Evolutionary conservation across 768 basidiomycete species (phyloP).

Genomic region (Amanita pallidorosea): DNA sequence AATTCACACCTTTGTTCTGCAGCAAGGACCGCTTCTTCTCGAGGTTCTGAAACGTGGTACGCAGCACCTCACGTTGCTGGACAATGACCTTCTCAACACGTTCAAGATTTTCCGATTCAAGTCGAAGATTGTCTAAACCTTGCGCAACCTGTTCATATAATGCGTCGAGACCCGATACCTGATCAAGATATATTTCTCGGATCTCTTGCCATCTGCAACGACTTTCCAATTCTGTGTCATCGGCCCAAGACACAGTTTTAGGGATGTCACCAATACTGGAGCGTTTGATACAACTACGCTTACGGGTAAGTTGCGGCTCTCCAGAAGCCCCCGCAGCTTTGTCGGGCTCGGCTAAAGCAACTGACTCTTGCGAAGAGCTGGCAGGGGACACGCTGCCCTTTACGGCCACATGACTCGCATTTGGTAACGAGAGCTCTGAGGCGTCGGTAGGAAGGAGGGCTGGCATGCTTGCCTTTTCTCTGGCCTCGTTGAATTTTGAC

Average conservation of each 20-base stretch:
- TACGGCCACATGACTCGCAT: not conserved
- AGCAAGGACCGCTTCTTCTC: conserved; percentile 30
- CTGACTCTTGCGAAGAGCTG: conserved; percentile 3
- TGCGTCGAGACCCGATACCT: conserved; percentile 47
- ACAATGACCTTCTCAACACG: conserved; percentile 32
- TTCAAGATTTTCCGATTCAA: conserved; percentile 32
- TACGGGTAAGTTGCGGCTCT: conserved; percentile 27
- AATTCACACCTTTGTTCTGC: conserved; percentile 30
- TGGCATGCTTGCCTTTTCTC: not conserved
- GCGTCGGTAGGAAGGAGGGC: conserved; percentile 2
- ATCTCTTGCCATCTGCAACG: conserved; percentile 42
- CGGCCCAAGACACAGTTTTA: conserved; percentile 59
- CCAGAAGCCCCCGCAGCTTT: not conserved
- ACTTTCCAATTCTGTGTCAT: too few relatives aligned
- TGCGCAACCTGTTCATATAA: conserved; percentile 45
- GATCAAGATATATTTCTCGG: conserved; percentile 46
- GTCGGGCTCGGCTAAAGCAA: not conserved
- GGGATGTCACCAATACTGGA: conserved; percentile 41
- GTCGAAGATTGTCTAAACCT: conserved; percentile 29
- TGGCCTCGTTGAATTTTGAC: conserved; percentile 8
- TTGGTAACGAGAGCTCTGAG: not conserved
- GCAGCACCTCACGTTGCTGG: conserved; percentile 25
- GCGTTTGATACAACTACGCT: conserved; percentile 59
- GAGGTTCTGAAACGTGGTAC: conserved; percentile 28
- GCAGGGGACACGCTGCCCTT: not conserved